Percentiles rank a stretch among this genome's conserved stretches.
These are phyloP conservation scores for Coemansia reversa DNA, from an alignment of 192 early-diverging fungal genomes.

Conservation along the genomic window DNA sequence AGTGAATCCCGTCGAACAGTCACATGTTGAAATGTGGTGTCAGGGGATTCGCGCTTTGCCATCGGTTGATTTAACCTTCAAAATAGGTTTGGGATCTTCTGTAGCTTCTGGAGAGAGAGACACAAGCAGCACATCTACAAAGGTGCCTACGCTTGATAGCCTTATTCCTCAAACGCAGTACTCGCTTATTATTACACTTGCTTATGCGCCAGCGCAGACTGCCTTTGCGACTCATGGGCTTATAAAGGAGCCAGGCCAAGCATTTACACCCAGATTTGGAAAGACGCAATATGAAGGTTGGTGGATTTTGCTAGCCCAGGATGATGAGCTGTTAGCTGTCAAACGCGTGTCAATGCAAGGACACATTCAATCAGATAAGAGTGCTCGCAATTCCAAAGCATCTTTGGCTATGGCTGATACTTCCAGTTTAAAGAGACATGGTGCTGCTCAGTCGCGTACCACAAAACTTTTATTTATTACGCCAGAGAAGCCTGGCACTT, in stretches of 20 bases:
- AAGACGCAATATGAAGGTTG: constrained; percentile 93
- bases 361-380: background rate
- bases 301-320: constrained; percentile 84
- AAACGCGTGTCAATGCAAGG: constrained; percentile 75
- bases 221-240: constrained; percentile 15
- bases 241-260: constrained; percentile 52
- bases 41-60: constrained; percentile 39
- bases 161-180: constrained; percentile 37
- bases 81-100: constrained; percentile 5
- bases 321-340: constrained; percentile 71
- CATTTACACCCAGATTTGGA: constrained; percentile 84
- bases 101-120: background rate
- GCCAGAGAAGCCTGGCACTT: constrained; percentile 61
- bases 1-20: background rate
- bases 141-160: background rate
- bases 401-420: background rate
- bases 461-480: constrained; percentile 62
- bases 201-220: constrained; percentile 23
- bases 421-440: background rate
- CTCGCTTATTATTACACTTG: constrained; percentile 51
- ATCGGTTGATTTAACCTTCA: constrained; percentile 19
- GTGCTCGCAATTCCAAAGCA: background rate
- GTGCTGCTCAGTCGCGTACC: background rate
- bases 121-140: background rate
- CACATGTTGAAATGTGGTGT: constrained; percentile 21